Conservation (phyloP, 164 flowering plant species). For the Nelumbo lutea region DNA sequence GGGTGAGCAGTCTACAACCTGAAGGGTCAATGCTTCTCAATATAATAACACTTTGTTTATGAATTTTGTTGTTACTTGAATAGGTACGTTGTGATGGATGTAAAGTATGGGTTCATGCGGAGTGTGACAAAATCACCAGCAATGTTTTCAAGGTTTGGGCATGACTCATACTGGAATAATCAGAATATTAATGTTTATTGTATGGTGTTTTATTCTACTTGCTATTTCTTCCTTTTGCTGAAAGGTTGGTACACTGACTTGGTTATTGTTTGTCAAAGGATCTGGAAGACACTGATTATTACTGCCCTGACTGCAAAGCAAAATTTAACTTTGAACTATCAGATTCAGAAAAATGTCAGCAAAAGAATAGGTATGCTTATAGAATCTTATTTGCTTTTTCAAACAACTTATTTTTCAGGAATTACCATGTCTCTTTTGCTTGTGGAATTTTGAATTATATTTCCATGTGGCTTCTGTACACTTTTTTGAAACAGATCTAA, state of each 20-base stretch:
- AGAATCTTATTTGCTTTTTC: neutral
- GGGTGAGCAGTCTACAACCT: conserved; percentile 48
- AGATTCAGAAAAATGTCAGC: conserved; percentile 32
- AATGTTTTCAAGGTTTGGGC: conserved; percentile 60
- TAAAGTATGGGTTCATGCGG: conserved; percentile 96
- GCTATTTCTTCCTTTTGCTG: neutral
- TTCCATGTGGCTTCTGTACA: neutral
- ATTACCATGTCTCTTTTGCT: neutral
- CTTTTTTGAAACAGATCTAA: conserved; percentile 34
- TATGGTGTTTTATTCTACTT: too few species aligned
- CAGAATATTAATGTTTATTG: too few species aligned
- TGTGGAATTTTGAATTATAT: neutral
- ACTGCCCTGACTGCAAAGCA: conserved; percentile 89
- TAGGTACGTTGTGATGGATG: conserved; percentile 95
- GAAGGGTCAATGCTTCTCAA: neutral
- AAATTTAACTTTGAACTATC: conserved; percentile 77
- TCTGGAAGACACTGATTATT: conserved; percentile 63
- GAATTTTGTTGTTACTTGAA: conserved; percentile 5
- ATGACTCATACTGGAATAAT: neutral
- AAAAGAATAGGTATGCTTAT: conserved; percentile 35
- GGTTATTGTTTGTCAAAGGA: conserved; percentile 35
- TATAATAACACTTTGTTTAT: neutral
- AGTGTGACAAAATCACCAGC: conserved; percentile 71
- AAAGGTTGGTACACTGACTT: conserved; percentile 6
- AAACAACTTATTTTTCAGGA: neutral